These are phyloP conservation scores for Guillardia theta DNA, from an alignment of 78 protist genomes.

Conservation along the genomic window DNA sequence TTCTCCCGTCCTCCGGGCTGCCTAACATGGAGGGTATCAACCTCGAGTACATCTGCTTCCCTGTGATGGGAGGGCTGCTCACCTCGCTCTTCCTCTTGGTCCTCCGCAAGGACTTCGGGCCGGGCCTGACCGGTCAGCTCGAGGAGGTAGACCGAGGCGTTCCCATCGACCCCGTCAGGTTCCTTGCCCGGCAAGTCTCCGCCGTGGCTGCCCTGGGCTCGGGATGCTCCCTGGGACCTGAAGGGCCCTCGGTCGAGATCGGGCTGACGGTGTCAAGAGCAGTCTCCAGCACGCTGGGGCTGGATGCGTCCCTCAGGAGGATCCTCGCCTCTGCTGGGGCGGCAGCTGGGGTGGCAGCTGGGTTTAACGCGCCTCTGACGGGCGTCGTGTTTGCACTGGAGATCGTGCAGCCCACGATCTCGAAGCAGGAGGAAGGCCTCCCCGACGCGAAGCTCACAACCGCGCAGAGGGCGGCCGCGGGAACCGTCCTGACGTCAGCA, in stretches of 20 bases:
- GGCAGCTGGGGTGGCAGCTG: not conserved
- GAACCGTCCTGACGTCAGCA: not conserved
- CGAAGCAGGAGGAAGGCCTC: not conserved
- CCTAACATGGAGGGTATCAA: not conserved
- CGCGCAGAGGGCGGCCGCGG: not conserved
- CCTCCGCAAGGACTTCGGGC: not conserved
- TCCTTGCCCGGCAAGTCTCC: not conserved
- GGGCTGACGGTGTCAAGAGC: not conserved
- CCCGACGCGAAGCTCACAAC: not conserved
- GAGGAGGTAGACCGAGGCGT: not conserved
- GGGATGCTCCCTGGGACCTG: not conserved
- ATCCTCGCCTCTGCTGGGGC: not conserved
- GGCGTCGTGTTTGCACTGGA: not conserved
- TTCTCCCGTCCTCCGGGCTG: not conserved
- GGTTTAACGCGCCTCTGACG: not conserved
- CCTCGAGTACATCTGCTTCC: not conserved
- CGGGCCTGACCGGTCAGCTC: not conserved
- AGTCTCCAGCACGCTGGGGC: not conserved
- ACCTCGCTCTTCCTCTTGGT: not conserved
- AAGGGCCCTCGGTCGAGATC: not conserved
- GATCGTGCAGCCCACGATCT: not conserved
- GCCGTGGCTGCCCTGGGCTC: not conserved
- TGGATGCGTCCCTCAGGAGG: not conserved
- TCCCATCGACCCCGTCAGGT: not conserved
- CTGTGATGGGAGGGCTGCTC: not conserved